A percentile compares a stretch with the other conserved stretches of the same genome.
These are phyloP conservation scores for Shiraia bambusicola DNA, from an alignment of 2,329 filamentous ascomycete species.

Conservation along the genomic window DNA sequence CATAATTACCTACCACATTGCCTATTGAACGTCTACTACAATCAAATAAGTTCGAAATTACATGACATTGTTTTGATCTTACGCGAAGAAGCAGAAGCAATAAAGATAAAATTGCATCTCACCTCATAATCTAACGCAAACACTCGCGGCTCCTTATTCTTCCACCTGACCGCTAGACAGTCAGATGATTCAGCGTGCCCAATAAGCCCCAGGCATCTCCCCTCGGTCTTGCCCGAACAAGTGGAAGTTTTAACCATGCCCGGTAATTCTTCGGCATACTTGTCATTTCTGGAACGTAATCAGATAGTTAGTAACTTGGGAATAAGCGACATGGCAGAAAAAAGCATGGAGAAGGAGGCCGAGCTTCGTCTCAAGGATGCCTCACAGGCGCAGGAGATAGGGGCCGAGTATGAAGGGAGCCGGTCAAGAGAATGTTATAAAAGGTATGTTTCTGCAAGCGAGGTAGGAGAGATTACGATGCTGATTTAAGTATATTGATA, in stretches of 20 bases:
- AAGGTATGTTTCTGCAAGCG: not conserved
- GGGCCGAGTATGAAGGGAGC: not conserved
- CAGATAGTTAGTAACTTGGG: no score
- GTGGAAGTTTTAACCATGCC: not conserved
- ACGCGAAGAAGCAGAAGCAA: no score
- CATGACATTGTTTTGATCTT: no score
- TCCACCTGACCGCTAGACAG: not conserved
- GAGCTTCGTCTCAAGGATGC: not conserved
- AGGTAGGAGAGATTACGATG: no score
- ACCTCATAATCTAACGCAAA: constrained; percentile 1
- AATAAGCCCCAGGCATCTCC: constrained; percentile 1
- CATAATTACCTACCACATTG: constrained; percentile 1
- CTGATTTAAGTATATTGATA: constrained; percentile 28
- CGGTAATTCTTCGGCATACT: not conserved
- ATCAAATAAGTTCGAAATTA: not conserved
- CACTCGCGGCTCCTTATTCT: constrained; percentile 1
- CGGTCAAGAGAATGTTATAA: not conserved
- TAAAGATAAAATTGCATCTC: not conserved
- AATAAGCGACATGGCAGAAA: not conserved
- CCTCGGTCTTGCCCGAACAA: not conserved
- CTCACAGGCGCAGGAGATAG: not conserved
- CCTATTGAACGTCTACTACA: constrained; percentile 1
- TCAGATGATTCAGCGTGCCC: constrained; percentile 1
- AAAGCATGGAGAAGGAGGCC: not conserved
- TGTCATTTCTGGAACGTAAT: no score